A percentile compares a stretch with the other conserved stretches of the same genome.
Conservation (phyloP, 106 monocot species). For the Platanthera zijinensis region DNA sequence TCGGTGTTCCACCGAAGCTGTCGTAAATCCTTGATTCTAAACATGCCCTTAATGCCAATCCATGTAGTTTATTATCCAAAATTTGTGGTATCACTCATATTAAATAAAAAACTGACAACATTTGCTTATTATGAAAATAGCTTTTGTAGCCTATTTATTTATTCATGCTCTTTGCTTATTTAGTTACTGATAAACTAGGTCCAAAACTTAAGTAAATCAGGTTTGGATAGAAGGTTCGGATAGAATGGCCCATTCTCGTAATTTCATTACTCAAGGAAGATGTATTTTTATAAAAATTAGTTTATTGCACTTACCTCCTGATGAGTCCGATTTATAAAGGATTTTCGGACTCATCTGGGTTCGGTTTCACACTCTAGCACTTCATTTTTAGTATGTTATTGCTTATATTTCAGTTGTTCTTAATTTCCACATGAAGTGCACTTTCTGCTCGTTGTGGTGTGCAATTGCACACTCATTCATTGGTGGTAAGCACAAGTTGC, state of each 20-base stretch:
- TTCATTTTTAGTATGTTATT: too few species aligned
- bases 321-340: too few species aligned
- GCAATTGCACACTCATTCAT: too few species aligned
- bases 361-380: too few species aligned
- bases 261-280: not conserved
- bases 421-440: too few species aligned
- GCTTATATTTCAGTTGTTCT: too few species aligned
- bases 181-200: not conserved
- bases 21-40: too few species aligned
- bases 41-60: not conserved
- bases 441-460: too few species aligned
- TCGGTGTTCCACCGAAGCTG: too few species aligned
- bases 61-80: not conserved
- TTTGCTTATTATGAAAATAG: constrained; percentile 2
- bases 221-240: not conserved
- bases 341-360: too few species aligned
- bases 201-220: not conserved
- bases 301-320: too few species aligned
- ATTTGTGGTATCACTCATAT: not conserved
- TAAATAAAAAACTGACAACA: not conserved
- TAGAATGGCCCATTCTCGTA: not conserved
- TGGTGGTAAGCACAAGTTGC: too few species aligned
- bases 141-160: not conserved
- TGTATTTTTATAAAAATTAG: not conserved
- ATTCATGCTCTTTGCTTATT: not conserved